Base-by-base conservation (phyloP, 129 eudicot species). In the Tanacetum coccineum region DNA sequence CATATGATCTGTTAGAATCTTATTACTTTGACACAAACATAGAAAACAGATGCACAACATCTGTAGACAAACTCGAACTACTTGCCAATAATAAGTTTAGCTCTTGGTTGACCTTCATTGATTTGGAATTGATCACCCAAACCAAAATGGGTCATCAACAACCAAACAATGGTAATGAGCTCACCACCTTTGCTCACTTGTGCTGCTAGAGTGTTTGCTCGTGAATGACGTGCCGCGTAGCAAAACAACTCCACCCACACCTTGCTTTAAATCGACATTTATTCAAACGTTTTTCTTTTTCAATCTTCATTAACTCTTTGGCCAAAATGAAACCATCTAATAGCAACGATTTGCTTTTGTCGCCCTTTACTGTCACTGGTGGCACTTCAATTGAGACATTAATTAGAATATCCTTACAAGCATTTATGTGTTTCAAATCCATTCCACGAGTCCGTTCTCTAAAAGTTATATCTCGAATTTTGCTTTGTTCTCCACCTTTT, bases 141-240 rank as follows among this genome's bases (percentile, higher is more conserved):
- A 11, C 90, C 90, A 56, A 85, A 79, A 79, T 85, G 87, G 47
- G 84, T 68, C 87, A 85, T 85, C 39, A 85, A 45, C 65, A 85
- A 67, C 91, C 91, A 85, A 47, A 85, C 85, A 3, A 79, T 13
- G 15, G 91, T 85, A 48, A 85, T 48, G 26, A 85, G 81, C 72
- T 85, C 81, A 51, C 91, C 91, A 6, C 91, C 91, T 47, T 56
- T 74, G 64, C 85, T 79, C 5, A 85, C 82, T 70, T 82, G 85
- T 18, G 77, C 75, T 6, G 81, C 83, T 51, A 79, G 87, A 7
- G 74, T 39, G 28, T 60, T 76, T 56, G 87, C 82, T 51, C 83
- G 72, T 14, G 80, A 62, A 70, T 82, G 85, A 62, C 53, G 65
- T 8, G 91, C 87, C 3, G 63, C 85, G 44, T 74, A 80, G 55